Evolutionary conservation across 1,139 yeast species (phyloP).

Genomic region (Hyphopichia wangnamkhiaoensis): DNA sequence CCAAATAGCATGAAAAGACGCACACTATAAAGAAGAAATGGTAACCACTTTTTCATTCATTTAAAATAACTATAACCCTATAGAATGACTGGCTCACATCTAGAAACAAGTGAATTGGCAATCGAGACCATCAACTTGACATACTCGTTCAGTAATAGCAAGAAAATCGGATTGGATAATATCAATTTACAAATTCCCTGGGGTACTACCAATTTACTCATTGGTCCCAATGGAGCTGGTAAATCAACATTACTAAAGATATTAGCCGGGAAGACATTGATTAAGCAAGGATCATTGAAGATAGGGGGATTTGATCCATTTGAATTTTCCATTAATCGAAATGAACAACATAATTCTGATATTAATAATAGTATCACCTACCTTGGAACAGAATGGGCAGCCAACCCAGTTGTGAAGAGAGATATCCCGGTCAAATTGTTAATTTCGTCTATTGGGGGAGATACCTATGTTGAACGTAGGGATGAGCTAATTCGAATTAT

Average conservation of each 20-base stretch:
- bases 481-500: conserved; percentile 71
- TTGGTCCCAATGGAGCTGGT: conserved; percentile 98
- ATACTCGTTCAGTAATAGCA: conserved; percentile 65
- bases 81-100: too few relatives aligned
- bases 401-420: conserved; percentile 83
- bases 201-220: conserved; percentile 72
- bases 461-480: conserved; percentile 68
- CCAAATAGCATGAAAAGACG: too few relatives aligned
- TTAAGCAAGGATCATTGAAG: conserved; percentile 65
- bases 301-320: conserved; percentile 90
- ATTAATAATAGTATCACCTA: conserved; percentile 61
- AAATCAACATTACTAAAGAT: conserved; percentile 83
- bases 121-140: conserved; percentile 67
- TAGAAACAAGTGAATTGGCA: conserved; percentile 45
- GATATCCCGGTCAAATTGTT: conserved; percentile 85
- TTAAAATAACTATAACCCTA: too few relatives aligned
- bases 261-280: conserved; percentile 87
- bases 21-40: too few relatives aligned
- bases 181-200: conserved; percentile 62
- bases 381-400: conserved; percentile 97
- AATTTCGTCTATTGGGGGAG: conserved; percentile 83
- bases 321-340: conserved; percentile 53
- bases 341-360: conserved; percentile 42
- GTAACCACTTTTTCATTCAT: too few relatives aligned
- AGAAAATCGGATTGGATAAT: conserved; percentile 68